Base-by-base conservation (phyloP, 345 rosid species). In the Brassica carinata region DNA sequence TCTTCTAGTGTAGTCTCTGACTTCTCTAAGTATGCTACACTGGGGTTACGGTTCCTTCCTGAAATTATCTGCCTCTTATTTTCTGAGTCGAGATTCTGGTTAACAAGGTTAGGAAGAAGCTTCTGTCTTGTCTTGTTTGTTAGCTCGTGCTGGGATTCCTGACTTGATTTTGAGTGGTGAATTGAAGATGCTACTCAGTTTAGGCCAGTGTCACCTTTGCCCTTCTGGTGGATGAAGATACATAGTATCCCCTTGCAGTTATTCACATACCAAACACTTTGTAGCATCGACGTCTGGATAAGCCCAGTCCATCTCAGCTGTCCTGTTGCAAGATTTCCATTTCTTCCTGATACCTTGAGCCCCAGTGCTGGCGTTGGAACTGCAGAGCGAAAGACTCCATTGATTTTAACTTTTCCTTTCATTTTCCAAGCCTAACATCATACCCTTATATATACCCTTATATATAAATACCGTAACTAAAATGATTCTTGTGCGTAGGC, bases 51-150 rank as follows among this genome's bases (percentile, higher is more conserved):
- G 65, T 74, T 45, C 40, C 71, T 73, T 70, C 61, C 31, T 53
- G 80, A 64, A 45, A 40, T 66, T 78, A 45, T 17, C 31, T 71
- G 57, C 72, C 71, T 77, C 73, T 77, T 61, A 69, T 64, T 29
- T 2, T 65, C 51, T 73, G 55, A 43, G 26, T 66, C 68, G 68
- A 71, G 78, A 65, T 82, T 48, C 40, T 75, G 76, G 48, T 23
- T 43, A 40, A 57, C 63, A 64, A 45, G 53, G 57, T 57, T 71
- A 64, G 73, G 66, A 27, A 80, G 78, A 84, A 76, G 73, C 3
- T 59, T 73, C 31, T 55, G 59, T 27, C 36, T 8, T 68, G 33
- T 43, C 19, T 40, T 74, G 59, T 55, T 74, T 71, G 70, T 71
- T 82, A 53, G 77, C 30, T 38, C 75, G 58, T 74, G 36, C 34